These are phyloP conservation scores for Backusella tarrabulga DNA, from an alignment of 192 early-diverging fungal genomes.

Conservation along the genomic window DNA sequence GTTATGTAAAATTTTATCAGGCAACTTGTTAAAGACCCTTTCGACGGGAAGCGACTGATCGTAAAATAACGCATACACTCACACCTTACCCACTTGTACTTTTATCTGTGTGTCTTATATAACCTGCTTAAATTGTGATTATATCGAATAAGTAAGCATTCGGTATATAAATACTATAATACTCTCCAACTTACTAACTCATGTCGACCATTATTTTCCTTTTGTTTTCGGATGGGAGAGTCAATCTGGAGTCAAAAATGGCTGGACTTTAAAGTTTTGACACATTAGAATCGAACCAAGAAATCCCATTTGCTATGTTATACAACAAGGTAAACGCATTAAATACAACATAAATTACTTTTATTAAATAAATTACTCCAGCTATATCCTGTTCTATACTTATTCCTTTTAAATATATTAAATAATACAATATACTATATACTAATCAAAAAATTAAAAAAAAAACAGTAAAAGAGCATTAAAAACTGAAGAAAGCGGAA, in stretches of 20 bases:
- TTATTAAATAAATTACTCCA: not conserved
- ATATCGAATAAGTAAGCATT: not conserved
- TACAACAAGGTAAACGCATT: not conserved
- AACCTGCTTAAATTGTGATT: not conserved
- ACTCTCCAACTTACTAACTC: not conserved
- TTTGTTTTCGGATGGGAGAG: not conserved
- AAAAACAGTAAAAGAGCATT: not conserved
- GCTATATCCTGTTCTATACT: not conserved
- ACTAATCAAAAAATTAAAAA: not conserved
- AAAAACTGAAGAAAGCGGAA: constrained; percentile 2
- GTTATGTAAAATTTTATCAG: not conserved
- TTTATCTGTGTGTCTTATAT: not conserved
- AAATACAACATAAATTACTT: not conserved
- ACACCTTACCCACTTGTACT: not conserved
- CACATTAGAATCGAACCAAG: not conserved
- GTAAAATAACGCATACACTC: not conserved
- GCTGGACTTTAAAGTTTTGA: not conserved
- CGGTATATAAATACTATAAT: not conserved
- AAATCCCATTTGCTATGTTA: not conserved
- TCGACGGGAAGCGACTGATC: not conserved
- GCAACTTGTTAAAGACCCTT: not conserved
- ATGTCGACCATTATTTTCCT: not conserved
- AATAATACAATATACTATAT: not conserved
- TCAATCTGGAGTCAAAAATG: not conserved
- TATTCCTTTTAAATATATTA: not conserved